Evolutionary conservation across 345 rosid species (phyloP), one percentile per base, ranked within the genome.

Genomic region (Populus nigra): DNA sequence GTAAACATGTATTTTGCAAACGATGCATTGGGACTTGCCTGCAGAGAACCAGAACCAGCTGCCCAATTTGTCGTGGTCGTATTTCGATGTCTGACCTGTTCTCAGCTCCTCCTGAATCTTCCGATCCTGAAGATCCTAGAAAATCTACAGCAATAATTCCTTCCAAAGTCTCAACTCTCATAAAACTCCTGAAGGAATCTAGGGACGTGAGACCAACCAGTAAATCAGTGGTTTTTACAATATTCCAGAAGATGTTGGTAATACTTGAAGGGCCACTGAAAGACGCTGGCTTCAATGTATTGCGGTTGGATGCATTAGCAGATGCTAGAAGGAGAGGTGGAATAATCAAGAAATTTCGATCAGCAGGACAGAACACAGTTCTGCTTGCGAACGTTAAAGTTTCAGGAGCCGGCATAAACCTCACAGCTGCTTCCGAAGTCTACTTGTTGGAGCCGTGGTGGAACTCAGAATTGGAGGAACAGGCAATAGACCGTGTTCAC

Each of bases 391-490:
- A 97, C 82, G 89, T 94, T 12, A 93, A 81, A 84, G 96, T 98
- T 25, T 90, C 87, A 47, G 91, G 95, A 49, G 71, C 92, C 8
- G 94, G 98, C 15, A 90, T 94, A 80, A 94, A 94, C 85, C 91
- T 93, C 45, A 82, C 97, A 59, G 90, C 85, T 23, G 98, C 98
- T 15, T 89, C 95, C 20, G 86, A 75, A 20, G 94, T 93, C 63
- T 93, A 89, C 87, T 63, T 94, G 83, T 71, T 91, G 1, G 98
- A 93, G 77, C 98, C 97, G 0, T 93, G 97, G 98, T 94, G 98
- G 98, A 94, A 94, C 84, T 94, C 97, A 36, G 93, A 95, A 2
- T 86, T 88, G 18, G 95, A 94, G 88, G 97, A 93, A 76, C 97
- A 88, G 78, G 98, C 98, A 1, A 93, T 93, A 97, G 95, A 94